Percentiles rank a stretch among this genome's conserved stretches.
Conservation (phyloP, 192 early-diverging fungal species). For the Coemansia aciculifera region DNA sequence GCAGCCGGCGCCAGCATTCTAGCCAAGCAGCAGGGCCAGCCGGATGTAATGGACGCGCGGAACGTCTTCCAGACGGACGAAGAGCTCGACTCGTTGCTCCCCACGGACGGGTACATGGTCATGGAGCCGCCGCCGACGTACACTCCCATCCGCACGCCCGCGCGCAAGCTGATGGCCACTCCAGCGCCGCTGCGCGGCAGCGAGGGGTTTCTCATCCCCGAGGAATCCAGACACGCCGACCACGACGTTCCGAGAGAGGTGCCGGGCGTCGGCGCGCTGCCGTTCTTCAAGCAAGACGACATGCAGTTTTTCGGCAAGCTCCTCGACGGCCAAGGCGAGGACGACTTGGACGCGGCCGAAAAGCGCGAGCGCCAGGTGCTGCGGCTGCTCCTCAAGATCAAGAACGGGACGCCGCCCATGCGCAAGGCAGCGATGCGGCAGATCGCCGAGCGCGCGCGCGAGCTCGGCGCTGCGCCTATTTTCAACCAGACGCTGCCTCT, state of each 20-base stretch:
- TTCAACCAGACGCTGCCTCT: slow-evolving; percentile 96
- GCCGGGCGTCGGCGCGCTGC: slow-evolving; percentile 81
- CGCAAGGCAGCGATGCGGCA: slow-evolving; percentile 91
- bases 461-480: slow-evolving; percentile 89
- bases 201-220: slow-evolving; percentile 80
- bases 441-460: slow-evolving; percentile 93
- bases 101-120: slow-evolving; percentile 85
- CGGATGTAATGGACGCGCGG: slow-evolving; percentile 77
- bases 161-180: slow-evolving; percentile 91
- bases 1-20: slow-evolving; percentile 72
- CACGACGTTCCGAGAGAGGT: slow-evolving; percentile 82
- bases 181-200: slow-evolving; percentile 81
- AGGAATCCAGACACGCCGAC: slow-evolving; percentile 62
- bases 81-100: slow-evolving; percentile 94
- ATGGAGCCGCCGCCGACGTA: slow-evolving; percentile 87
- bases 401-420: slow-evolving; percentile 95
- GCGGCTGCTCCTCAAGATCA: slow-evolving; percentile 93
- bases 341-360: slow-evolving; percentile 79
- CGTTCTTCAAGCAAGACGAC: slow-evolving; percentile 96
- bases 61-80: slow-evolving; percentile 89
- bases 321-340: slow-evolving; percentile 81
- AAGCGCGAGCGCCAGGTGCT: slow-evolving; percentile 95
- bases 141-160: slow-evolving; percentile 92
- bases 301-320: slow-evolving; percentile 96
- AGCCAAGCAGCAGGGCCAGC: slow-evolving; percentile 75